Evolutionary conservation across 2,329 filamentous ascomycete species (phyloP), one percentile per base, ranked within the genome.

Genomic region (Penicillium sclerotiorum): DNA sequence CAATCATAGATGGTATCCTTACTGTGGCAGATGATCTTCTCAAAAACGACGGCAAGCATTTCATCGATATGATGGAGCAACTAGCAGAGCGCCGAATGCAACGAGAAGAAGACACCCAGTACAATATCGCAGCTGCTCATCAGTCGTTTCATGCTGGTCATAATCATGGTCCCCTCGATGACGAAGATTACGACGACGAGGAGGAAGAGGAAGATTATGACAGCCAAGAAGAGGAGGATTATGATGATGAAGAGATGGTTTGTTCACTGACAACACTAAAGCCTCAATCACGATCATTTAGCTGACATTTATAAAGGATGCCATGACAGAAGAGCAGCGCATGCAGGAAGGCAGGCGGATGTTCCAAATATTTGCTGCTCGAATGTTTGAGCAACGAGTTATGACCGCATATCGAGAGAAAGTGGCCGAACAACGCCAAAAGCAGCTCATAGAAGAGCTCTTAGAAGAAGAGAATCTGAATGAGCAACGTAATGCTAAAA

Each of bases 31-130:
- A 99, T 78, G 94, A 99, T 75, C 81, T 99, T 59, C 83, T 99
- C 57, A 97, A 97, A 74, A 99, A 99, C 74, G 94, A 99, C 73
- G 94, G 94, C 65, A 96, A 95, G 74, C 95, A 96, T 68, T 99
- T 99, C 77, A 99, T 99, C 73, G 94, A 99, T 72, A 99, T 99
- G 94, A 99, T 99, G 94, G 94, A 99, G 73, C 93, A 97, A 76
- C 82, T 99, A 63, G 94, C 94, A 30, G 94, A 99, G 76, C 89
- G 93, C 64, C 85, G 94, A 63, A 96, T 99, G 93, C 90, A 92
- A 67, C 87, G 94, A 61, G 93, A 97, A 77, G 92, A 94, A 74
- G 91, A 96, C 68, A 89, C 90, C 43, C 85, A 86, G 60, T 83
- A 84, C 63, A 80, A 85, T 66, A 79, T 86, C 48, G 80, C 82